Evolutionary conservation across 305 asterid genomes (phyloP).

Genomic region (Fraxinus albicans): DNA sequence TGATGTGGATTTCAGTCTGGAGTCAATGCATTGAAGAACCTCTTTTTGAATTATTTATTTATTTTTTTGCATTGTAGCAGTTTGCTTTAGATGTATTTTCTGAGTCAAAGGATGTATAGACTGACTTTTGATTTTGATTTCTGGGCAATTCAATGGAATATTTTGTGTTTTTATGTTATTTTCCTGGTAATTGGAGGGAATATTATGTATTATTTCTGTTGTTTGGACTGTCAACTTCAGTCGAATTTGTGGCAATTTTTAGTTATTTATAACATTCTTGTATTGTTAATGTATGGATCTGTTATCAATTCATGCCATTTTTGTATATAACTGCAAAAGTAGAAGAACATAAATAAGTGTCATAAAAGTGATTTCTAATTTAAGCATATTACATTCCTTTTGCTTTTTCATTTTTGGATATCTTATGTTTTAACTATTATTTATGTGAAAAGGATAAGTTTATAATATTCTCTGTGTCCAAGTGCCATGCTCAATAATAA

Average conservation of each 20-base stretch:
- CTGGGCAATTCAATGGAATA: neutral
- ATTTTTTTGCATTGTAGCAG: neutral
- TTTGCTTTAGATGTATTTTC: neutral
- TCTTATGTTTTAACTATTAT: neutral
- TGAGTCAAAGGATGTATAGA: neutral
- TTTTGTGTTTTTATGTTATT: neutral
- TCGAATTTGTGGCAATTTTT: neutral
- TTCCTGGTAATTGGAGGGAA: slow-evolving; percentile 1
- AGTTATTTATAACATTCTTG: neutral
- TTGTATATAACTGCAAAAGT: neutral
- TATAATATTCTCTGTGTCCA: neutral
- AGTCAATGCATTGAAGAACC: neutral
- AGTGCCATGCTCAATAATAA: neutral
- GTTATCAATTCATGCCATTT: neutral
- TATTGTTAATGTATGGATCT: neutral
- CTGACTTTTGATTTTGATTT: neutral
- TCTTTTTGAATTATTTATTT: neutral
- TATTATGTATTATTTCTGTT: neutral
- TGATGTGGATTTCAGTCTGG: slow-evolving; percentile 7
- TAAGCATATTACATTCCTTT: neutral
- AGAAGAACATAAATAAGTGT: neutral
- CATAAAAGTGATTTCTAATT: neutral
- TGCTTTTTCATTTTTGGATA: neutral
- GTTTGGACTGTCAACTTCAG: neutral
- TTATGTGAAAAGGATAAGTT: neutral